A percentile compares a stretch with the other conserved stretches of the same genome.
Evolutionary conservation across 768 basidiomycete species (phyloP).

Genomic region (Psilocybe cubensis): DNA sequence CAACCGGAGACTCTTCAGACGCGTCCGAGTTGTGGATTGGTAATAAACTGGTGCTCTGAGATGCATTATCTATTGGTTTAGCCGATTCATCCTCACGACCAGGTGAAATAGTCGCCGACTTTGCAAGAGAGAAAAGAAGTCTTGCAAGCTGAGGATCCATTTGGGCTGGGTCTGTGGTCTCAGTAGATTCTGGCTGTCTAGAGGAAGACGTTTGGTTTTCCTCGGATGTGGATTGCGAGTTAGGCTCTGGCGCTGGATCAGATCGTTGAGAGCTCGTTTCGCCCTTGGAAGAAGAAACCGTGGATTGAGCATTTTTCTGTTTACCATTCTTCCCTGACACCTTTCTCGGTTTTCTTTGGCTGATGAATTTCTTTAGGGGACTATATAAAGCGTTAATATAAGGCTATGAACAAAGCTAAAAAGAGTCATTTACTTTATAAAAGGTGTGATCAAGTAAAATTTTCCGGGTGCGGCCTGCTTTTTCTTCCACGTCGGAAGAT

Average conservation of each 20-base stretch:
- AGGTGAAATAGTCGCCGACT: slow-evolving; percentile 46
- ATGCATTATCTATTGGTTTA: not conserved
- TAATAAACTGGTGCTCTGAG: slow-evolving; percentile 4
- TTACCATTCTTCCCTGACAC: slow-evolving; percentile 32
- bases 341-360: slow-evolving; percentile 60
- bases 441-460: slow-evolving; percentile 95
- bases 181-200: slow-evolving; percentile 48
- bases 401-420: not conserved
- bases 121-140: slow-evolving; percentile 62
- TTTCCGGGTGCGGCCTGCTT: slow-evolving; percentile 65
- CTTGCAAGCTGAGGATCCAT: slow-evolving; percentile 76
- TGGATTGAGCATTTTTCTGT: slow-evolving; percentile 18
- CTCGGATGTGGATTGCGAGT: slow-evolving; percentile 64
- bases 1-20: slow-evolving; percentile 16
- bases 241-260: slow-evolving; percentile 58
- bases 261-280: slow-evolving; percentile 18
- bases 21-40: slow-evolving; percentile 17
- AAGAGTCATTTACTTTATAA: slow-evolving; percentile 68
- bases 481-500: slow-evolving; percentile 93
- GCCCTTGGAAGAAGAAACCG: slow-evolving; percentile 6
- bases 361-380: slow-evolving; percentile 69
- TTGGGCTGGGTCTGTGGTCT: slow-evolving; percentile 30
- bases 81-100: slow-evolving; percentile 1
- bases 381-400: slow-evolving; percentile 34
- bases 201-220: slow-evolving; percentile 70